phyloP scores from a whole-genome alignment of 768 basidiomycete species.

The Mycena chlorophos region DNA sequence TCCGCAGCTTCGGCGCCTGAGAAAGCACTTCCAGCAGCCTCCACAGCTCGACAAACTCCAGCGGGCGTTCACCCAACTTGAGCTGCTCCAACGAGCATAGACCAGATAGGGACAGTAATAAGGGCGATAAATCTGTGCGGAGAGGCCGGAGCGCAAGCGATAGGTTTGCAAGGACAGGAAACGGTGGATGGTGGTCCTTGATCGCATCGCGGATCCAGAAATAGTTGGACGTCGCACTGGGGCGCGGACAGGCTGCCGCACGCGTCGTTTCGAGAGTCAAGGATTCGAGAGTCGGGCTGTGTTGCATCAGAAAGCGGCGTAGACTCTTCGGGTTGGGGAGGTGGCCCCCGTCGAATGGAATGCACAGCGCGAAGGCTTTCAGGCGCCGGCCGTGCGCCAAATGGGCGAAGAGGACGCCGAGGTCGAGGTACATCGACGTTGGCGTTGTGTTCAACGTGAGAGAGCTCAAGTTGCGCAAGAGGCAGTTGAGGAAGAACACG shows the following conservation, averaged over 20 bases:
- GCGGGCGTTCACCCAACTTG: slow-evolving; percentile 38
- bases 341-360: slow-evolving; percentile 47
- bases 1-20: slow-evolving; percentile 15
- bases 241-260: slow-evolving; percentile 23
- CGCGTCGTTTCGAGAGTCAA: slow-evolving; percentile 38
- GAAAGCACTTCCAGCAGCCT: slow-evolving; percentile 29
- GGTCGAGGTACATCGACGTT: slow-evolving; percentile 39
- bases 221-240: slow-evolving; percentile 30
- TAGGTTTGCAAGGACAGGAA: slow-evolving; percentile 34
- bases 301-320: slow-evolving; percentile 37
- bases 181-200: slow-evolving; percentile 28
- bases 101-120: slow-evolving; percentile 32
- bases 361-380: slow-evolving; percentile 38
- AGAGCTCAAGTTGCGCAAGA: slow-evolving; percentile 38
- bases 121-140: slow-evolving; percentile 28
- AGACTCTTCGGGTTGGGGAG: slow-evolving; percentile 36
- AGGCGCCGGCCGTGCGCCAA: slow-evolving; percentile 43
- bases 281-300: slow-evolving; percentile 35
- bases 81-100: slow-evolving; percentile 33
- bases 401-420: slow-evolving; percentile 37
- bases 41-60: slow-evolving; percentile 33
- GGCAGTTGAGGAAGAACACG: slow-evolving; percentile 46
- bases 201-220: slow-evolving; percentile 46
- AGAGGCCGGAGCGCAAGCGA: slow-evolving; percentile 43
- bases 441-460: slow-evolving; percentile 38